phyloP scores from a whole-genome alignment of 2,329 filamentous ascomycete species.

The Fusarium illudens region DNA sequence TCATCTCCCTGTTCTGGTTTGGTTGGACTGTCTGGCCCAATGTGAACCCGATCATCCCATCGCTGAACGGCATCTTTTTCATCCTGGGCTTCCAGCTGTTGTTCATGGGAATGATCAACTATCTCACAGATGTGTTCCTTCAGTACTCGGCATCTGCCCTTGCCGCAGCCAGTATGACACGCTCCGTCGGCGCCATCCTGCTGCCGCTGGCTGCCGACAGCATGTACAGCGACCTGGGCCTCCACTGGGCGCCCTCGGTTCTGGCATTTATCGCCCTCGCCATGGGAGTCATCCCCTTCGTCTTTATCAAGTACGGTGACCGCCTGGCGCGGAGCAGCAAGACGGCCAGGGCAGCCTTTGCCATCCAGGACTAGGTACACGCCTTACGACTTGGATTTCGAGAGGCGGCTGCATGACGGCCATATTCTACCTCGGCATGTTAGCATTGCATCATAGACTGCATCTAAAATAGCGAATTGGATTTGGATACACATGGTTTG shows the following conservation, averaged over 20 bases:
- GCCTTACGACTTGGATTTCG: neutral
- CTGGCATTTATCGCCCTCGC: conserved; percentile 44
- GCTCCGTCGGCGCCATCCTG: conserved; percentile 46
- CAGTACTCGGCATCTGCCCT: conserved; percentile 48
- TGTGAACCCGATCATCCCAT: conserved; percentile 47
- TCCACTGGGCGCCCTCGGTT: conserved; percentile 49
- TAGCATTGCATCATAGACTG: neutral
- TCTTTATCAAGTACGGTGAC: conserved; percentile 46
- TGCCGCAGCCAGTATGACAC: conserved; percentile 46
- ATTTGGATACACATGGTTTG: neutral
- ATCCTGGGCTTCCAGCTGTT: conserved; percentile 47
- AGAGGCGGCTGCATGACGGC: neutral
- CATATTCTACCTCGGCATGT: neutral
- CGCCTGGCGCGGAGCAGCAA: conserved; percentile 43
- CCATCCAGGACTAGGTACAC: conserved; percentile 19
- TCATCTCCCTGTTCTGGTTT: conserved; percentile 67
- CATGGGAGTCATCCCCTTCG: conserved; percentile 46
- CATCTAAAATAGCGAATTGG: neutral
- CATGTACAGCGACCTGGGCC: conserved; percentile 46
- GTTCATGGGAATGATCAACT: conserved; percentile 50
- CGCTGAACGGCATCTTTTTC: conserved; percentile 55
- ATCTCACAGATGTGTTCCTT: conserved; percentile 47
- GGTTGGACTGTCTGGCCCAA: conserved; percentile 62
- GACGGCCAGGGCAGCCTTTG: conserved; percentile 36
- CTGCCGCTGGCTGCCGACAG: conserved; percentile 45